A percentile compares a stretch with the other conserved stretches of the same genome.
Evolutionary conservation across 202 grass and related monocot species (phyloP).

Genomic region (Digitaria exilis): DNA sequence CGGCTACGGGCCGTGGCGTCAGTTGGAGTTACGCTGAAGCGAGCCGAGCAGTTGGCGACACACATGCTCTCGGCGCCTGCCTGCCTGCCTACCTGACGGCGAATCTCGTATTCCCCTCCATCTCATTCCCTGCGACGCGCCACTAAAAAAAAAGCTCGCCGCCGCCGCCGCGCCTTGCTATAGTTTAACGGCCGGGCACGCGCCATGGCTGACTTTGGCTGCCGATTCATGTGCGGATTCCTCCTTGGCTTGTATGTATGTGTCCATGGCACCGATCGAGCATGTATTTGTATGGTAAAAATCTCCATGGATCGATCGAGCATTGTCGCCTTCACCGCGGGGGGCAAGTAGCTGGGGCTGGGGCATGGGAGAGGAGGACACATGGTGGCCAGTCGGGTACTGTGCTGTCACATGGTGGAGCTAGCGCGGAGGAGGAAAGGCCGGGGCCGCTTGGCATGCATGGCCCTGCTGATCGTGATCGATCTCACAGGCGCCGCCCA

Average conservation of each 20-base stretch:
- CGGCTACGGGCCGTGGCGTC: neutral
- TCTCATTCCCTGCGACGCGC: conserved; percentile 11
- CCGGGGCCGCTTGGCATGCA: neutral
- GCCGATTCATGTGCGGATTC: conserved; percentile 40
- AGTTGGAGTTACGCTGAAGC: neutral
- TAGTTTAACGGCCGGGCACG: no score
- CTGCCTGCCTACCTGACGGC: neutral
- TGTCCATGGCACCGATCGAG: no score
- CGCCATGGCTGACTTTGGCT: conserved; percentile 43
- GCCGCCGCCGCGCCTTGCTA: neutral
- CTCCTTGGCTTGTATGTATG: no score
- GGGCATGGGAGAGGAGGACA: conserved; percentile 32
- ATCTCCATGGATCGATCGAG: no score
- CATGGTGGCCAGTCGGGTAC: conserved; percentile 37
- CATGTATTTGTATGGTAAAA: no score
- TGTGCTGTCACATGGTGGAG: conserved; percentile 52
- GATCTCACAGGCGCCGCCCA: conserved; percentile 18
- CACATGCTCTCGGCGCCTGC: conserved; percentile 36
- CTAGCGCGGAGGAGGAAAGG: neutral
- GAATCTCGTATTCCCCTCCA: conserved; percentile 23
- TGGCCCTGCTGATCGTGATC: neutral
- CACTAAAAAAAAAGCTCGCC: neutral
- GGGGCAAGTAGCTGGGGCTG: neutral
- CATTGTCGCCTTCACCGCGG: no score
- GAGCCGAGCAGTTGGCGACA: conserved; percentile 53